Evolutionary conservation across 805 yeast genomes (phyloP).

Genomic region (Candida parachauliodes): DNA sequence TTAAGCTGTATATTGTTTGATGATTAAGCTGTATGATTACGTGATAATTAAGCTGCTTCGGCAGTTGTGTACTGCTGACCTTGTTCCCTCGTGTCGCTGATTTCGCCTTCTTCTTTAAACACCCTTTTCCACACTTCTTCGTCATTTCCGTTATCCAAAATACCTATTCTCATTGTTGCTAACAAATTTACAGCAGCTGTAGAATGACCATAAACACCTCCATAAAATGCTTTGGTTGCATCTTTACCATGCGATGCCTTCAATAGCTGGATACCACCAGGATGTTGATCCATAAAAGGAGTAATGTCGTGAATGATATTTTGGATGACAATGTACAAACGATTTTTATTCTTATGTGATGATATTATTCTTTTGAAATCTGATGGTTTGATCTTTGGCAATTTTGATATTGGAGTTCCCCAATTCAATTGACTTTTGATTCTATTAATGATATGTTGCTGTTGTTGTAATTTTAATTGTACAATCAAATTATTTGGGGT

Average conservation of each 20-base stretch:
- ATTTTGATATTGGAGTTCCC: slow-evolving; percentile 89
- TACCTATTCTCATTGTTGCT: slow-evolving; percentile 93
- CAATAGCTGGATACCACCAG: slow-evolving; percentile 84
- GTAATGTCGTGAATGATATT: slow-evolving; percentile 93
- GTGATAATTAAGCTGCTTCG: slow-evolving; percentile 32
- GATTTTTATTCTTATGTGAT: slow-evolving; percentile 38
- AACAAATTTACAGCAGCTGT: slow-evolving; percentile 89
- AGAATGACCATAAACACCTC: slow-evolving; percentile 91
- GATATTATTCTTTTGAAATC: slow-evolving; percentile 41
- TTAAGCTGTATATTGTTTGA: too few relatives aligned
- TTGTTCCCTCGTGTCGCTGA: slow-evolving; percentile 18
- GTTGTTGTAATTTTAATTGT: slow-evolving; percentile 52
- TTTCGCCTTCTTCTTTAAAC: slow-evolving; percentile 58
- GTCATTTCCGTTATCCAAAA: slow-evolving; percentile 74
- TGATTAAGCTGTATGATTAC: too few relatives aligned
- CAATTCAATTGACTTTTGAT: slow-evolving; percentile 78
- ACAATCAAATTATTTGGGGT: slow-evolving; percentile 70
- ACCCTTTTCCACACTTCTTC: slow-evolving; percentile 80
- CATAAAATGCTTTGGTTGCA: slow-evolving; percentile 90
- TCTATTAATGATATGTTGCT: slow-evolving; percentile 74
- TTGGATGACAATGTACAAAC: slow-evolving; percentile 73
- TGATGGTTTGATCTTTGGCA: slow-evolving; percentile 59
- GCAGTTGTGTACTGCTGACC: slow-evolving; percentile 26
- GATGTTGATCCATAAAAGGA: slow-evolving; percentile 87
- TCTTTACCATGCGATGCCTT: slow-evolving; percentile 85